phyloP scores from a whole-genome alignment of 352 stramenopile genomes.

The Pythium plurisporium region DNA sequence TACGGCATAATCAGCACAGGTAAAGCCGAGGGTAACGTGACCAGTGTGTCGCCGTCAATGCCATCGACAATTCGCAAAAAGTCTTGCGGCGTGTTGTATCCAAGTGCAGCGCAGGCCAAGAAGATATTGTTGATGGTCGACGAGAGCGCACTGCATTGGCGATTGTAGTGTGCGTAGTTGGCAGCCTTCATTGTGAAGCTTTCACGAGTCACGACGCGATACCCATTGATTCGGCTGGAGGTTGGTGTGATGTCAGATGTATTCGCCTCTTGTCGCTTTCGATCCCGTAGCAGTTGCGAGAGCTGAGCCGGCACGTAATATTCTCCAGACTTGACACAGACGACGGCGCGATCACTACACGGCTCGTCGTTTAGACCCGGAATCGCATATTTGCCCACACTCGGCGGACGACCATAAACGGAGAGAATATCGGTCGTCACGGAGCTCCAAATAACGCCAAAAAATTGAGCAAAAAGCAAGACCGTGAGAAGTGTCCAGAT shows the following conservation, averaged over 20 bases:
- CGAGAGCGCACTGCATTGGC: conserved; percentile 13
- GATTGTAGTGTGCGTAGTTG: conserved; percentile 5
- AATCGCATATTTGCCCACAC: conserved; percentile 1
- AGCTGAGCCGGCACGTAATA: conserved; percentile 29
- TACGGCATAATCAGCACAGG: conserved; percentile 27
- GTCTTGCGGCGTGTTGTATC: conserved; percentile 25
- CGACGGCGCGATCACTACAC: conserved; percentile 37
- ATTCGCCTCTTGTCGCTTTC: too few species aligned
- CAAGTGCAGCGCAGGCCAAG: conserved; percentile 6
- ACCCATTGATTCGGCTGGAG: conserved; percentile 17
- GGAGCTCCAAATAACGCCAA: conserved; percentile 22
- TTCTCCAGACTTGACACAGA: conserved; percentile 18
- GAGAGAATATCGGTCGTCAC: neutral
- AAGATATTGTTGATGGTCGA: conserved; percentile 12
- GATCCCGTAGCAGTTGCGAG: conserved; percentile 8
- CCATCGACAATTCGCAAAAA: conserved; percentile 20
- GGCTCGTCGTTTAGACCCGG: conserved; percentile 37
- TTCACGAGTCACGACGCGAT: conserved; percentile 20
- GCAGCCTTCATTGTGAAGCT: neutral
- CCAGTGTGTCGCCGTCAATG: neutral
- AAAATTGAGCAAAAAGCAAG: conserved; percentile 28
- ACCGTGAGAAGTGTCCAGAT: conserved; percentile 25
- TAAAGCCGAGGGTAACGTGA: conserved; percentile 8
- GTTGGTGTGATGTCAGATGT: neutral
- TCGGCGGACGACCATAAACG: neutral